Evolutionary conservation across 2,329 filamentous ascomycete genomes (phyloP).

Genomic region (Sporothrix humicola): DNA sequence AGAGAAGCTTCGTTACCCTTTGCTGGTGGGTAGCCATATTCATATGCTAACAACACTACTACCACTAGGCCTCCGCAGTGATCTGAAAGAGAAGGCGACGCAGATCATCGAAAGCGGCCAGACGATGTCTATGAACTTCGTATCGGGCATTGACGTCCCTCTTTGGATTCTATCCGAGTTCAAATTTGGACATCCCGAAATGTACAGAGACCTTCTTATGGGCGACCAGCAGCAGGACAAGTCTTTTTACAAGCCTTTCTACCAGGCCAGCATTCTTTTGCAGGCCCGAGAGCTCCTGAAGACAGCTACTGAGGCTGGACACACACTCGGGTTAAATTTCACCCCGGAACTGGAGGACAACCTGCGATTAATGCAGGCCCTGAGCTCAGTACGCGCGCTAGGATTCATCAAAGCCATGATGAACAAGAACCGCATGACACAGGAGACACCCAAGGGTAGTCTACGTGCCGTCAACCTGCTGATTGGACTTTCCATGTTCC

Average conservation of each 20-base stretch:
- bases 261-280: slow-evolving; percentile 28
- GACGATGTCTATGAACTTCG: not conserved
- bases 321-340: not conserved
- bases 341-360: slow-evolving; percentile 10
- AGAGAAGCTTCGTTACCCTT: not conserved
- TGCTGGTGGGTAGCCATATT: no score
- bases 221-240: not conserved
- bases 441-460: not conserved
- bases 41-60: not conserved
- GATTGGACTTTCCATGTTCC: slow-evolving; percentile 16
- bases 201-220: not conserved
- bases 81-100: not conserved
- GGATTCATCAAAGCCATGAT: slow-evolving; percentile 9
- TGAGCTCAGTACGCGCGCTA: slow-evolving; percentile 10
- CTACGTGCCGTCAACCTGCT: slow-evolving; percentile 1
- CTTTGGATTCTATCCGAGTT: not conserved
- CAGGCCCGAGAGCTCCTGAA: slow-evolving; percentile 21
- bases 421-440: slow-evolving; percentile 32
- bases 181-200: slow-evolving; percentile 2
- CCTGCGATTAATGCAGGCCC: slow-evolving; percentile 17
- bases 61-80: slow-evolving; percentile 6
- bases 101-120: not conserved
- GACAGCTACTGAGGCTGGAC: not conserved
- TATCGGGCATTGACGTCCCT: not conserved
- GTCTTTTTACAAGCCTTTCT: slow-evolving; percentile 16